Evolutionary conservation across 2,329 filamentous ascomycete species (phyloP), one percentile per base, ranked within the genome.

Genomic region (Metarhizium anisopliae): DNA sequence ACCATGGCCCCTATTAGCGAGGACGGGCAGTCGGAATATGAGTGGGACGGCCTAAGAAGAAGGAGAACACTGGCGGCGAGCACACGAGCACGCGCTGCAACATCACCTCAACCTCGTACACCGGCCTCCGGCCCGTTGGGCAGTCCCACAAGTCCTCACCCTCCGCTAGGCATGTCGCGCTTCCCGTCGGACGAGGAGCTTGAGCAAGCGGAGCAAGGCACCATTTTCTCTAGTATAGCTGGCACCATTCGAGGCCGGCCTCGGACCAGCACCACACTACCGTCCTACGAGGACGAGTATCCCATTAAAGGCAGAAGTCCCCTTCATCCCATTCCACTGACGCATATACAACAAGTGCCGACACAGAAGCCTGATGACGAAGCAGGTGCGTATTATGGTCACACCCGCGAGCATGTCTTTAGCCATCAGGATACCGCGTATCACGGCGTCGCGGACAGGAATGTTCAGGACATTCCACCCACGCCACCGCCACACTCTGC

Each of bases 41-140:
- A 97, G 71, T 99, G 91, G 86, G 94, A 97, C 71, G 94, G 94
- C 4, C 73, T 99, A 53, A 82, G 93, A 64, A 80, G 91, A 63
- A 81, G 94, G 47, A 77, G 79, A 62, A 84, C 82, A 8, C 80
- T 82, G 60, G 69, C 65, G 18, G 63, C 63, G 30, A 69, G 68
- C 59, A 62, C 64, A 30, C 66, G 65, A 36, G 59, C 59, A 36
- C 63, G 67, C 38, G 60, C 65, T 2, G 55, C 60, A 6, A 63
- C 64, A 49, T 66, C 66, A 2, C 64, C 66, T 16, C 40, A 53
- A 0, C 62, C 65, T 3, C 64, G 62, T 13, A 59, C 61, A 59
- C 63, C 62, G 57, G 71, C 59, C 60, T 36, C 55, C n/a, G 51
- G 53, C 6, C 47, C 54, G 14, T 50, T 54, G n/a, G 36, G 20